Base-by-base conservation (phyloP, 140 eudicot species). In the Bidens hawaiensis region DNA sequence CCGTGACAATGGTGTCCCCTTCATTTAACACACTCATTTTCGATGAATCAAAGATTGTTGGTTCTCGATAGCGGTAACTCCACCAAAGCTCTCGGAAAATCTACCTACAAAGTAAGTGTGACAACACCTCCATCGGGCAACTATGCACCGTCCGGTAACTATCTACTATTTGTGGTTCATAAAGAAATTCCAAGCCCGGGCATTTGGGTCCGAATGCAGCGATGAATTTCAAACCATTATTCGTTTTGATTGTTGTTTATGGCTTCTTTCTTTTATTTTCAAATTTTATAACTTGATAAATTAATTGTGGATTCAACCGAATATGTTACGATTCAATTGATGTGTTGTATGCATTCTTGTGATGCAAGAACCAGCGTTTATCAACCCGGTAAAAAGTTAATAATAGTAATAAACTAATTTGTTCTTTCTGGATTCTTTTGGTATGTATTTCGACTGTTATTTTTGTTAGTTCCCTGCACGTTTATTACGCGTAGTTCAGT, bases 41-140 rank as follows among this genome's bases (percentile, higher is more conserved):
- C 89, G 10, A 89, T 89, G 95, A 86, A 80, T 48, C 97, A 86
- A 45, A 81, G 97, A 55, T 31, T 83, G 47, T 38, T 90, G 75
- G 80, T 81, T 1, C 83, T 90, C 2, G 73, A 48, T 15, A 15
- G 13, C 26, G 74, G 55, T 10, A 72, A 61, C 66, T n/a, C 65
- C 6, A 70, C 71, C 24, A 79, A 30, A 48, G 5, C 36, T 1
- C 55, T 52, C 3, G 82, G 85, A 4, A 72, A 27, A 7, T 57
- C 76, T 0, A 67, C 52, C 0, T 79, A 75, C 25, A 45, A 70
- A 38, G 34, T 81, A 2, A 57, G 10, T 43, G 90, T 78, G 5
- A 33, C 7, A 1, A 53, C 72, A n/a, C 97, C 95, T 14, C 64
- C 71, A 4, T 81, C 85, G 11, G 79, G 73, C 13, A 78, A 79